Evolutionary conservation across 768 basidiomycete species (phyloP).

Genomic region (Pisolithus albus): DNA sequence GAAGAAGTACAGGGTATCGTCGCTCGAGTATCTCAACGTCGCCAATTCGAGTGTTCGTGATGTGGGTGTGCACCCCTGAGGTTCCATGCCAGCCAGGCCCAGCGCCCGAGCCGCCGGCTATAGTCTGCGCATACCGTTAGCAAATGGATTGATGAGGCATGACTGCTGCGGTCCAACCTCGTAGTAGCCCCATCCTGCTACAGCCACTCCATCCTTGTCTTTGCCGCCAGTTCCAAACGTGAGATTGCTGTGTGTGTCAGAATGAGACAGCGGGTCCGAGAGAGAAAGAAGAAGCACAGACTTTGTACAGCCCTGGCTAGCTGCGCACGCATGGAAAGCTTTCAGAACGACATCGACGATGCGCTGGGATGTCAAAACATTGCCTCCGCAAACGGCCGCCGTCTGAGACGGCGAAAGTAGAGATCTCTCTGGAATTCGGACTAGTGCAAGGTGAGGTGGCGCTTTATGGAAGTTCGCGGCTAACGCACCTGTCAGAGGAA

Average conservation of each 20-base stretch:
- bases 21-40: conserved; percentile 93
- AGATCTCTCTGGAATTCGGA: conserved; percentile 74
- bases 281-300: conserved; percentile 29
- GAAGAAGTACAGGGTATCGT: conserved; percentile 86
- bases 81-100: conserved; percentile 88
- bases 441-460: conserved; percentile 27
- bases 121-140: conserved; percentile 50
- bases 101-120: conserved; percentile 90
- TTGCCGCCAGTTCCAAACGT: conserved; percentile 91
- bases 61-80: conserved; percentile 89
- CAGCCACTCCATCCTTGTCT: conserved; percentile 64
- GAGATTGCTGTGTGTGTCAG: conserved; percentile 50
- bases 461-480: background rate
- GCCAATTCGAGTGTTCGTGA: conserved; percentile 88
- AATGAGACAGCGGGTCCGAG: background rate
- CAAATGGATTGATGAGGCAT: conserved; percentile 1
- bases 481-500: conserved; percentile 67
- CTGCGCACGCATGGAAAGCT: conserved; percentile 87
- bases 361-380: conserved; percentile 87
- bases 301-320: conserved; percentile 93
- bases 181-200: conserved; percentile 87
- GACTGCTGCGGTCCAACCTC: conserved; percentile 39
- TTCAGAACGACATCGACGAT: conserved; percentile 91
- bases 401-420: conserved; percentile 77
- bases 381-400: conserved; percentile 89